Evolutionary conservation across 2,329 filamentous ascomycete species (phyloP).

Genomic region (Ramularia endophylla): DNA sequence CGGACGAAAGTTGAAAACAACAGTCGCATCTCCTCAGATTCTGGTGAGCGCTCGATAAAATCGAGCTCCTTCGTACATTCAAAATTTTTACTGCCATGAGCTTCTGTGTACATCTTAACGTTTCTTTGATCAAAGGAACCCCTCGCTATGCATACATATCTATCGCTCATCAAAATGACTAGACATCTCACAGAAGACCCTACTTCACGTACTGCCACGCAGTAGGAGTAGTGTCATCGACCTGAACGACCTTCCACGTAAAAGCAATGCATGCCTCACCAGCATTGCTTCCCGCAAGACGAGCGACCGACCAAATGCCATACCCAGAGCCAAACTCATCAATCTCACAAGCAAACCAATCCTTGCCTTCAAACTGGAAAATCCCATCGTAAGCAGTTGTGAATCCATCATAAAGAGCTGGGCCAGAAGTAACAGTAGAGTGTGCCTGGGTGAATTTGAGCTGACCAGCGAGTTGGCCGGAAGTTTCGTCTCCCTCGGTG

Average conservation of each 20-base stretch:
- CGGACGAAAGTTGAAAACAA: too few species aligned
- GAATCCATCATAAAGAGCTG: constrained; percentile 21
- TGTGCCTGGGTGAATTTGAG: constrained; percentile 28
- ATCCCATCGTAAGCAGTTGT: constrained; percentile 6
- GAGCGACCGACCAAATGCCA: constrained; percentile 7
- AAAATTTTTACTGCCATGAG: too few species aligned
- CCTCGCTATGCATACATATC: too few species aligned
- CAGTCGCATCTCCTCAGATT: too few species aligned
- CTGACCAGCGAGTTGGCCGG: constrained; percentile 16
- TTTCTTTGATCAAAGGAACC: too few species aligned
- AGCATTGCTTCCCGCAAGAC: constrained; percentile 4
- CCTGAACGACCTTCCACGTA: constrained; percentile 8
- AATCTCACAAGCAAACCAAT: constrained; percentile 14
- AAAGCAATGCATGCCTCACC: constrained; percentile 11
- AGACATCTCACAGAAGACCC: too few species aligned
- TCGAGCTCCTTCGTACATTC: too few species aligned
- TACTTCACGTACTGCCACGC: constrained; percentile 13
- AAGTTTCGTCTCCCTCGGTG: constrained; percentile 12
- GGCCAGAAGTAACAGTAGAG: constrained; percentile 20
- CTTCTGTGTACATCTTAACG: too few species aligned
- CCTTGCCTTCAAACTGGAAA: constrained; percentile 13
- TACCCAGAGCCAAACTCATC: constrained; percentile 10
- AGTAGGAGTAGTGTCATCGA: neutral
- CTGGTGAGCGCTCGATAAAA: too few species aligned
- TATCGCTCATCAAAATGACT: too few species aligned